A percentile compares a stretch with the other conserved stretches of the same genome.
These are phyloP conservation scores for Alternaria infectoria DNA, from an alignment of 2,329 filamentous ascomycete genomes.

Conservation along the genomic window DNA sequence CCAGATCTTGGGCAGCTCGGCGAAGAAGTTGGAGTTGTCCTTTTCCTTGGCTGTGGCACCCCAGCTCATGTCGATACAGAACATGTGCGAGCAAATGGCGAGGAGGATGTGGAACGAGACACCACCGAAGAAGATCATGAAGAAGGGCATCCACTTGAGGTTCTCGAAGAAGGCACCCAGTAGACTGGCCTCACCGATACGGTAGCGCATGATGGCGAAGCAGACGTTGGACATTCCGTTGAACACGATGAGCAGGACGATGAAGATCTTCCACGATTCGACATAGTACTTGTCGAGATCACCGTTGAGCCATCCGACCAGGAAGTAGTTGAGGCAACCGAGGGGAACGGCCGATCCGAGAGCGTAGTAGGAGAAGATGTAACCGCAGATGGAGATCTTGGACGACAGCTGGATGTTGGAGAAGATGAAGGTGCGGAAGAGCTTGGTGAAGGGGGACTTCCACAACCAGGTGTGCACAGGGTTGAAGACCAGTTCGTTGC, in stretches of 20 bases:
- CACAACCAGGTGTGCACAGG: slow-evolving; percentile 67
- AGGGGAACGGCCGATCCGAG: slow-evolving; percentile 70
- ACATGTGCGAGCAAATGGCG: slow-evolving; percentile 80
- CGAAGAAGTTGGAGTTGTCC: slow-evolving; percentile 83
- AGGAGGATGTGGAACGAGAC: slow-evolving; percentile 80
- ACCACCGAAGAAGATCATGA: slow-evolving; percentile 81
- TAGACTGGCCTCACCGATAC: slow-evolving; percentile 61
- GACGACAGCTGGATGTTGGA: slow-evolving; percentile 67
- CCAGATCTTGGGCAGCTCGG: slow-evolving; percentile 79
- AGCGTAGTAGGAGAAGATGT: slow-evolving; percentile 73
- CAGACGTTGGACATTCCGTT: slow-evolving; percentile 65
- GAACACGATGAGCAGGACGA: slow-evolving; percentile 68
- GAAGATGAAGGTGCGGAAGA: slow-evolving; percentile 66
- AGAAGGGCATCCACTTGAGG: slow-evolving; percentile 67
- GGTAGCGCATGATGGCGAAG: slow-evolving; percentile 67
- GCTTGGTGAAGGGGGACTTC: slow-evolving; percentile 67
- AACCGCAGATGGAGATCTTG: slow-evolving; percentile 73
- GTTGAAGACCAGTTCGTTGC: slow-evolving; percentile 73
- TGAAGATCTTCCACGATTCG: slow-evolving; percentile 71
- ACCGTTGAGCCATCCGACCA: slow-evolving; percentile 72
- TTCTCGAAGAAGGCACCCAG: slow-evolving; percentile 61
- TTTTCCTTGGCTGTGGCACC: slow-evolving; percentile 82
- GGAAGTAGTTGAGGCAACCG: slow-evolving; percentile 71
- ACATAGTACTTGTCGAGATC: slow-evolving; percentile 80
- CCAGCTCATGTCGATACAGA: slow-evolving; percentile 85